Conservation (phyloP, 768 basidiomycete genomes). For the Russula lepida region DNA sequence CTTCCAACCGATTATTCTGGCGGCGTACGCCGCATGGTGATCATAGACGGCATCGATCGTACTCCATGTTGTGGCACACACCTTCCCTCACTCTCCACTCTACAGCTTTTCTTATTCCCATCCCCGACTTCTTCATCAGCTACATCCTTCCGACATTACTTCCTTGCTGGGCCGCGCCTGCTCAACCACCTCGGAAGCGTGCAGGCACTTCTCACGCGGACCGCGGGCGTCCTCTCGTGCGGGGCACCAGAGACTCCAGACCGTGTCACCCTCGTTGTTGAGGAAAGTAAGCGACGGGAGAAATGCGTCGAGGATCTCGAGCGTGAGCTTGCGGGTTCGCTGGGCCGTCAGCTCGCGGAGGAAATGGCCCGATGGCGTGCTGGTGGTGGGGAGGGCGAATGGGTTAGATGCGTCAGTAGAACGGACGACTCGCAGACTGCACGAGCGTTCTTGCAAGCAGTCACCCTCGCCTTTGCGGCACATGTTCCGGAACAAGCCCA, state of each 20-base stretch:
- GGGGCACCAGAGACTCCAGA: conserved; percentile 58
- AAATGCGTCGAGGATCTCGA: conserved; percentile 67
- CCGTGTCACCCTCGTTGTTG: conserved; percentile 56
- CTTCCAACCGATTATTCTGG: conserved; percentile 70
- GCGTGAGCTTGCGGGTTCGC: conserved; percentile 45
- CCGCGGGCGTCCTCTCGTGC: conserved; percentile 58
- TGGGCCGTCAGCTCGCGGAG: conserved; percentile 36
- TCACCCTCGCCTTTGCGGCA: conserved; percentile 41
- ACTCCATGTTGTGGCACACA: conserved; percentile 88
- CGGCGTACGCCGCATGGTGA: conserved; percentile 67
- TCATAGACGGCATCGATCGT: conserved; percentile 76
- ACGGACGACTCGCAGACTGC: conserved; percentile 52
- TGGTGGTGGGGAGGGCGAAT: conserved; percentile 26
- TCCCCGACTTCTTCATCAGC: conserved; percentile 52
- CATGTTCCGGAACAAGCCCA: conserved; percentile 19
- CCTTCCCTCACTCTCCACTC: conserved; percentile 63
- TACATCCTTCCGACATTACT: conserved; percentile 67
- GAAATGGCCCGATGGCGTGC: conserved; percentile 28
- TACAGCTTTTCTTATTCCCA: conserved; percentile 64
- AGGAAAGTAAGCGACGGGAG: conserved; percentile 56
- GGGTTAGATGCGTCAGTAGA: conserved; percentile 46
- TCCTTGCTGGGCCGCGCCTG: conserved; percentile 74
- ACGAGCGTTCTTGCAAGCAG: conserved; percentile 51
- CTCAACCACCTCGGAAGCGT: conserved; percentile 51
- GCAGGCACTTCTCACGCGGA: conserved; percentile 45